These are phyloP conservation scores for Cicer judaicum DNA, from an alignment of 306 rosid genomes.

Conservation along the genomic window DNA sequence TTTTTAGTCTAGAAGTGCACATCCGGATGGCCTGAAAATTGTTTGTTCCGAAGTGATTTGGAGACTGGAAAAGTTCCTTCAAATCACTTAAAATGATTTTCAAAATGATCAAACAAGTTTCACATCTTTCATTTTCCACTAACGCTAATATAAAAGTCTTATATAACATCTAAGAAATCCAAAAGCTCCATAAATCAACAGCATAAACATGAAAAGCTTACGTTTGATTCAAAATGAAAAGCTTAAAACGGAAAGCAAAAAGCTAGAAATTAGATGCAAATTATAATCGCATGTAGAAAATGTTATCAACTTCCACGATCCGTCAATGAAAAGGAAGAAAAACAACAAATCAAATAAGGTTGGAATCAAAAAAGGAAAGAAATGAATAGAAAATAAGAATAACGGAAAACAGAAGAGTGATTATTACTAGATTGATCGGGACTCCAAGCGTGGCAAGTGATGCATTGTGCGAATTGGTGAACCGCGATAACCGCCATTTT, in stretches of 20 bases:
- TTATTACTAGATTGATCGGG: conserved; percentile 80
- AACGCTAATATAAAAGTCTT: not conserved
- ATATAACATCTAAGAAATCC: conserved; percentile 24
- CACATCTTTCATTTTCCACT: conserved; percentile 2
- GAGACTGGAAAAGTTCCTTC: too few relatives aligned
- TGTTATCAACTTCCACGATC: not conserved
- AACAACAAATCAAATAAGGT: conserved; percentile 11
- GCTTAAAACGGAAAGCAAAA: not conserved
- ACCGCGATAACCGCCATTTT: conserved; percentile 75
- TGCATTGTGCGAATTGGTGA: conserved; percentile 78
- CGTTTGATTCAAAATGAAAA: not conserved
- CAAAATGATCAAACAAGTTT: conserved; percentile 18
- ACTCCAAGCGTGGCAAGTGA: conserved; percentile 96
- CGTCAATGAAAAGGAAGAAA: not conserved
- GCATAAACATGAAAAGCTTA: not conserved
- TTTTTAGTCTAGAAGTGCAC: too few relatives aligned
- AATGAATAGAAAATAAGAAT: not conserved
- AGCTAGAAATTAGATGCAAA: conserved; percentile 28
- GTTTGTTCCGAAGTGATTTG: too few relatives aligned
- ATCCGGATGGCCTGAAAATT: too few relatives aligned
- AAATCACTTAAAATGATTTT: not conserved
- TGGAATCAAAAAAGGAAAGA: not conserved
- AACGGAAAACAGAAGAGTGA: not conserved
- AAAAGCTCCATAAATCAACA: conserved; percentile 1
- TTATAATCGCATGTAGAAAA: conserved; percentile 22